Base-by-base conservation (phyloP, 176 grass and related monocot genomes). In the Avena insularis region DNA sequence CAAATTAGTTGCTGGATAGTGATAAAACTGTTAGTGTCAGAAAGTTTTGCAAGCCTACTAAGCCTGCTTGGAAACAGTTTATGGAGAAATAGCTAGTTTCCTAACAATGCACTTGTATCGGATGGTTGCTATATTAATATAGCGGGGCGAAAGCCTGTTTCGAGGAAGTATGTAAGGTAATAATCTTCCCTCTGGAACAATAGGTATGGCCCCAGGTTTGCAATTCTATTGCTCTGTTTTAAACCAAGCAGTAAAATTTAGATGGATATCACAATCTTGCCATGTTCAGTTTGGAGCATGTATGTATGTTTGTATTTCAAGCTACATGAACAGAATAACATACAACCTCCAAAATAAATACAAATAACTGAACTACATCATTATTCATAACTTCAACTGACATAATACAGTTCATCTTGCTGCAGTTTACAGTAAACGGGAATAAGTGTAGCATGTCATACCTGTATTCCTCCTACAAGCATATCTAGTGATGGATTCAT, bases 401-500 rank as follows among this genome's bases (percentile, higher is more conserved):
- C 31, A 82, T 11, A 54, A 47, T 13, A 87, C 29, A 75, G 15
- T 35, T 43, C 46, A 53, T 81, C 55, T 62, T 75, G 43, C 85
- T 62, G 47, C 45, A 62, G 13, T 74, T 25, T 56, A 74, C 12
- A 43, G 46, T 3, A 9, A 15, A 87, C 23, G 7, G 19, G 55
- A 65, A 47, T 21, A 84, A 68, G 21, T 69, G 6, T 4, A 55
- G 12, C n/a, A 88, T 9, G 7, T 23, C 20, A 56, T 87, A 95
- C 96, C 87, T 96, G 93, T 91, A 98, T 83, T 81, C 96, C 92
- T 79, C 92, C 96, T 43, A 96, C 92, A 87, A 96, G 93, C 88
- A 95, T 94, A 61, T 96, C 92, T 16, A 95, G 79, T 50, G 93
- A 96, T 83, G 96, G 93, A 84, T 98, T 95, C 93, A 91, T 94